Base-by-base conservation (phyloP, 345 rosid genomes). In the Bruguiera sexangula region DNA sequence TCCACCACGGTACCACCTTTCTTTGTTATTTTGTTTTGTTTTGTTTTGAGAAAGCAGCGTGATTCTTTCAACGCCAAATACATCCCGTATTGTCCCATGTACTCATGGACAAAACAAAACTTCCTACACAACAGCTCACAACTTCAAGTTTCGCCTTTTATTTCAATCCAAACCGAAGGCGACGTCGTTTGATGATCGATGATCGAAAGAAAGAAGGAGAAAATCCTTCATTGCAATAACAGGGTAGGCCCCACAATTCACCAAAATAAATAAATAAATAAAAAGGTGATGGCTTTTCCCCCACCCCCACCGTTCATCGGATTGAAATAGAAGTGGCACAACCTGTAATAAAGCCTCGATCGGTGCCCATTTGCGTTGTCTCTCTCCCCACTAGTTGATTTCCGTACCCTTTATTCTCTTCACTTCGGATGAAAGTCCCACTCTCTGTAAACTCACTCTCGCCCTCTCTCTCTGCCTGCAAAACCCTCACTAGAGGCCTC, bases 341-440 rank as follows among this genome's bases (percentile, higher is more conserved):
- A 64, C 30, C 10, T 20, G 77, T 46, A 75, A 73, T 75, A 67
- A 67, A 27, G n/a, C 9, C 32, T 0, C 55, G 80, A 77, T 80
- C 79, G 48, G 36, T 32, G 77, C 58, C 84, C 68, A 51, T 6
- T 75, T 66, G 20, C 11, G n/a, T 3, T 0, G 2, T 0, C 22
- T 57, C 46, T 56, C 73, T 32, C 24, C 43, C 0, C 50, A 0
- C 3, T 29, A 11, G 1, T 6, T 13, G n/a, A 34, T 10, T 15
- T 30, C 15, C 19, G 15, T 1, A 5, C 6, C 15, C 36, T 13
- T 3, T 6, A 27, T 27, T 1, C 29, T 27, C 29, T 36, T 60
- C 39, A n/a, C 62, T 10, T 15, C 6, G 11, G 36, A 56, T 54
- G 37, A 71, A 71, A 73, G 60, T 71, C 66, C 52, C 39, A 0